Conservation (phyloP, 1,284 basidiomycete genomes). For the Amylostereum areolatum region DNA sequence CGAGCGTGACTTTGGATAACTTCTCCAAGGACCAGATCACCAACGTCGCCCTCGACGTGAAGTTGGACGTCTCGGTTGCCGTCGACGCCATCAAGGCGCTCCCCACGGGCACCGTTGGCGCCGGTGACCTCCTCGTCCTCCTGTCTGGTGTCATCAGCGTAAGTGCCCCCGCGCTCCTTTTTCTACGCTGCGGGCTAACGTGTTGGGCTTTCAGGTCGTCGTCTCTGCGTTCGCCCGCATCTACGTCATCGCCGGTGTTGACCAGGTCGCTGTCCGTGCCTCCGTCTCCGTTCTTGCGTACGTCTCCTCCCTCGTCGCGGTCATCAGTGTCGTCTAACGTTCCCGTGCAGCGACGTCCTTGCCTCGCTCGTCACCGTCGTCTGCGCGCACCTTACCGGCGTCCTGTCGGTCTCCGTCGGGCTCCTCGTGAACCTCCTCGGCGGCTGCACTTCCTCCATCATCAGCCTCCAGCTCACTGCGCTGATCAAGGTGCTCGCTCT, state of each 20-base stretch:
- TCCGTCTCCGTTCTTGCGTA: background rate
- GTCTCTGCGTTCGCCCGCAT: background rate
- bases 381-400: conserved; percentile 8
- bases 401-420: conserved; percentile 12
- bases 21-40: background rate
- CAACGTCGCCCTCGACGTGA: background rate
- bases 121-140: background rate
- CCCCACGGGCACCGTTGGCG: background rate
- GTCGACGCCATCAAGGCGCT: background rate
- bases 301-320: background rate
- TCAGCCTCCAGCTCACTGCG: conserved; percentile 11
- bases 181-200: background rate
- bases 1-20: background rate
- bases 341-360: background rate
- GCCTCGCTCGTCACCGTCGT: background rate
- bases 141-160: background rate
- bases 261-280: background rate
- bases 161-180: background rate
- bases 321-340: background rate
- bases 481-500: conserved; percentile 8
- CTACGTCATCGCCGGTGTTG: background rate
- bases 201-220: background rate
- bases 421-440: conserved; percentile 11
- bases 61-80: background rate
- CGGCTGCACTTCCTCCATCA: conserved; percentile 8